phyloP scores from a whole-genome alignment of 305 asterid species.

The Fraxinus sp. region DNA sequence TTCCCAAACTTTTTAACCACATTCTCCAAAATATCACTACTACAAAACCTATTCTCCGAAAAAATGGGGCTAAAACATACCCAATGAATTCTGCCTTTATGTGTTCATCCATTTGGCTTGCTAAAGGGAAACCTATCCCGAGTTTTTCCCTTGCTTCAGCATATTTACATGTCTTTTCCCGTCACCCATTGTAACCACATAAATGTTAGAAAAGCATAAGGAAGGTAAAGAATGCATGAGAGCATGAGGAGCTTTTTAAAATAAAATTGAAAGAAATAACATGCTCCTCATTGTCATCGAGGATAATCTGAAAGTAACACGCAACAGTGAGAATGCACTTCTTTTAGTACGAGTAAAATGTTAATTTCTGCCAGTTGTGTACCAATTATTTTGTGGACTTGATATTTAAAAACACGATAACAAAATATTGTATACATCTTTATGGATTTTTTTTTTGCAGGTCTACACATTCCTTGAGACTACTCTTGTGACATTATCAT shows the following conservation, averaged over 20 bases:
- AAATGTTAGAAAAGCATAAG: neutral
- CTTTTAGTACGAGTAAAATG: neutral
- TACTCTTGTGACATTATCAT: slow-evolving; percentile 64
- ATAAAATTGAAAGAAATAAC: neutral
- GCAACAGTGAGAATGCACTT: neutral
- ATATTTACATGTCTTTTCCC: neutral
- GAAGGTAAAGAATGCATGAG: neutral
- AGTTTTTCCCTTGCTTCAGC: neutral
- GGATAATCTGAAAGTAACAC: neutral
- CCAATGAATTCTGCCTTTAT: neutral
- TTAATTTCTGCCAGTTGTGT: neutral
- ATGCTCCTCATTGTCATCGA: neutral
- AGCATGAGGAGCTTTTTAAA: neutral
- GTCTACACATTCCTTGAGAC: slow-evolving; percentile 94
- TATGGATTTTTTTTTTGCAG: slow-evolving; percentile 38
- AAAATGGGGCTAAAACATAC: neutral
- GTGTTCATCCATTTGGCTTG: neutral
- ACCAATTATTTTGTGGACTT: neutral
- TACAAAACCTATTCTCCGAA: neutral
- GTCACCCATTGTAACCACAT: neutral
- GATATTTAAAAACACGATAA: neutral
- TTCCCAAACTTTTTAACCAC: neutral
- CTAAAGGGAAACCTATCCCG: neutral
- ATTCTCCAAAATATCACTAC: neutral
- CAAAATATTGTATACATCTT: neutral